Evolutionary conservation across 129 eudicot genomes (phyloP), one percentile per base, ranked within the genome.

Genomic region (Artemisia argyi): DNA sequence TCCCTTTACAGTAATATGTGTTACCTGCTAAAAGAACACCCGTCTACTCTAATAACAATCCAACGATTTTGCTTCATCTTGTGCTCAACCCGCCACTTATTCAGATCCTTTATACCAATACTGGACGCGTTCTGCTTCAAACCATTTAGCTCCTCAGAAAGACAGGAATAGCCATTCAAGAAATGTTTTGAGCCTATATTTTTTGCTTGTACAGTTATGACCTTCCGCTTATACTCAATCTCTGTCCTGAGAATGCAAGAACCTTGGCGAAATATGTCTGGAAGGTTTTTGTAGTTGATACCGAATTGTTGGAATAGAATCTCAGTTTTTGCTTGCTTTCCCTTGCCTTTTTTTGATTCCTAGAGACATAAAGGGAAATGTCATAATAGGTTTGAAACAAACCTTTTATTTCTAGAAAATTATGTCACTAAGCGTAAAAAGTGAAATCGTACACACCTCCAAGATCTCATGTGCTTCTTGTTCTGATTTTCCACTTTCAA

Each of bases 21-120:
- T 24, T 78, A 92, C 98, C 96, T 77, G 83, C 91, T 97, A 73
- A 95, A 95, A 78, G 90, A 93, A 73, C 89, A 88, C 71, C 99
- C 99, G 65, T 95, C 96, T 59, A 95, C 78, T 69, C 99, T 88
- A 22, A 90, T 64, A 12, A 90, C 90, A 47, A 95, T 80, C 99
- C 99, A 95, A 51, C 88, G 91, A 48, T 73, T 84, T 4, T 79
- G 91, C 76, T 83, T 58, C 76, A 90, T 78, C 65, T 78, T 84
- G 54, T 81, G 76, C 65, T 85, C 92, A 35, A 58, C 83, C 67
- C 77, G 82, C 82, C 88, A 95, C 20, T 88, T 84, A 64, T 83
- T 87, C 49, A 90, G 11, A 71, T 88, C 81, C 61, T 95, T 96
- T 1, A 78, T 82, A 62, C 74, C 86, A 24, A 87, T 76, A 61